A percentile compares a stretch with the other conserved stretches of the same genome.
Evolutionary conservation across 129 eudicot species (phyloP).

Genomic region (Escallonia rubra): DNA sequence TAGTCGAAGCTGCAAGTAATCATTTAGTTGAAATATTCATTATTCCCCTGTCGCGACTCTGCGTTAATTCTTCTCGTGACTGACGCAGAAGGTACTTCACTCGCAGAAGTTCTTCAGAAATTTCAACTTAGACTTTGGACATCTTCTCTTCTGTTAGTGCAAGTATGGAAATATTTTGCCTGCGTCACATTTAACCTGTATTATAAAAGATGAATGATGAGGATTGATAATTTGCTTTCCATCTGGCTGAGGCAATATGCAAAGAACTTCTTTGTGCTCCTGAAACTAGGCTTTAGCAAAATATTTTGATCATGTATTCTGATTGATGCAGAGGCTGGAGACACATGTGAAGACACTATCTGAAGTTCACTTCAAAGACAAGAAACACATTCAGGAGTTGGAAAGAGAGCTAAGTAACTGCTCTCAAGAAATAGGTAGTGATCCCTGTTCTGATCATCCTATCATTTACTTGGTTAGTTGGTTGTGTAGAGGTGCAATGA

Average conservation of each 20-base stretch:
- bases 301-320: slow-evolving; percentile 4
- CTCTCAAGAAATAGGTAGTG: slow-evolving; percentile 82
- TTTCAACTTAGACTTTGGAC: neutral
- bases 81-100: neutral
- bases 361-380: slow-evolving; percentile 57
- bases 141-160: too few species aligned
- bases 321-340: slow-evolving; percentile 61
- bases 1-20: neutral
- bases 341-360: slow-evolving; percentile 57
- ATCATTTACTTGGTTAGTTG: neutral
- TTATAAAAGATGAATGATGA: too few species aligned
- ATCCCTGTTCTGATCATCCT: neutral
- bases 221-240: too few species aligned
- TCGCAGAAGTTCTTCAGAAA: neutral
- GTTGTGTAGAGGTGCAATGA: neutral
- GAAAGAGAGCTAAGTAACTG: slow-evolving; percentile 86
- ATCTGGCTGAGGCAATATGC: too few species aligned
- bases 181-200: too few species aligned
- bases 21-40: neutral
- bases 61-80: neutral
- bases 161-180: too few species aligned
- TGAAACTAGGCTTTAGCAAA: neutral
- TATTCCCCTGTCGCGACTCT: neutral
- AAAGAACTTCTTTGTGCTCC: too few species aligned
- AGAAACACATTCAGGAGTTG: slow-evolving; percentile 60